Conservation (phyloP, 257 asterid species). For the Nicotiana obtusifolia region DNA sequence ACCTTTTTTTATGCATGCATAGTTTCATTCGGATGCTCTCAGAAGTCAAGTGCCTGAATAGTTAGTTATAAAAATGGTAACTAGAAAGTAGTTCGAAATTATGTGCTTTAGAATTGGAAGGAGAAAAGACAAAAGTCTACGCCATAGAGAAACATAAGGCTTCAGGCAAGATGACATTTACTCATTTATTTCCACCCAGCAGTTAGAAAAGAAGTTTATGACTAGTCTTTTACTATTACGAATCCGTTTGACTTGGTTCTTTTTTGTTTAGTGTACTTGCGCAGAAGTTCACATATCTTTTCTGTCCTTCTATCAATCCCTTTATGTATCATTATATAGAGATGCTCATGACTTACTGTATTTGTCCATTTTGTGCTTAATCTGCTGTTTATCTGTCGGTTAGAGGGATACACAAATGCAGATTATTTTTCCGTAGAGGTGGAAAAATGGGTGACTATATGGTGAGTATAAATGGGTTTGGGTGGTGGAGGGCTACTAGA, state of each 20-base stretch:
- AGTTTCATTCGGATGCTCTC: not conserved
- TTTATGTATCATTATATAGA: not conserved
- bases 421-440: not conserved
- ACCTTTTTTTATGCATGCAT: not conserved
- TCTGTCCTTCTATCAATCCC: not conserved
- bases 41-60: not conserved
- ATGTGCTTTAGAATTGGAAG: not conserved
- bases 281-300: not conserved
- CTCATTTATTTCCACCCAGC: not conserved
- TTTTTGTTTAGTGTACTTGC: not conserved
- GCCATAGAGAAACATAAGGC: not conserved
- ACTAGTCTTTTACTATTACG: not conserved
- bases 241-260: not conserved
- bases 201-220: not conserved
- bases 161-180: not conserved
- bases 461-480: not conserved
- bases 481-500: not conserved
- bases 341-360: not conserved
- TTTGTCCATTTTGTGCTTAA: not conserved
- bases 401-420: not conserved
- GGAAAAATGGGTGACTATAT: not conserved
- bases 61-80: not conserved
- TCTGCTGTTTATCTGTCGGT: not conserved
- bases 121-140: not conserved
- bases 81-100: not conserved